Conservation (phyloP, 208 protist species). For the Crithidia brevicula region DNA sequence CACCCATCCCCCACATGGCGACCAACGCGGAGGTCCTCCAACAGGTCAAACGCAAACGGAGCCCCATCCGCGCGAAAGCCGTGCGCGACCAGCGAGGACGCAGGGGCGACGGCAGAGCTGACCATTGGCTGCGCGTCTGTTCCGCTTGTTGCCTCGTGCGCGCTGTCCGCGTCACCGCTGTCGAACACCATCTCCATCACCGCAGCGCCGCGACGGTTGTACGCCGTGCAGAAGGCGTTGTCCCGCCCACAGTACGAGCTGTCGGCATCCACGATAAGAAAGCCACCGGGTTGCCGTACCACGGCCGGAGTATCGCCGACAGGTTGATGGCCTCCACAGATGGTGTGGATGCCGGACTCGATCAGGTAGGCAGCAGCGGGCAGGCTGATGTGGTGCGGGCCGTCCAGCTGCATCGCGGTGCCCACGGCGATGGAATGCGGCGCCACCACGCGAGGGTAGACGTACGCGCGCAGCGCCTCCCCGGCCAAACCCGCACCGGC, state of each 20-base stretch:
- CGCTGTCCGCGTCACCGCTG: constrained; percentile 19
- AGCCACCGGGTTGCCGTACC: constrained; percentile 70
- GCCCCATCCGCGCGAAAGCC: constrained; percentile 51
- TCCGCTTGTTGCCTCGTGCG: not conserved
- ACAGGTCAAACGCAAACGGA: constrained; percentile 50
- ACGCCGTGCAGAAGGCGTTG: constrained; percentile 28
- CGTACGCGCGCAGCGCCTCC: constrained; percentile 65
- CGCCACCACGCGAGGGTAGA: constrained; percentile 47
- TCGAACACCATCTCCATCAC: constrained; percentile 72
- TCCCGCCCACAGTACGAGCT: constrained; percentile 82
- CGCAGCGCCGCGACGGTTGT: constrained; percentile 56
- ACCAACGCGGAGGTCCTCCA: constrained; percentile 41
- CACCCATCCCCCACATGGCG: constrained; percentile 61
- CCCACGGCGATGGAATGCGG: constrained; percentile 73
- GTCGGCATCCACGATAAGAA: constrained; percentile 73
- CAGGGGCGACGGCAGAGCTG: no score
- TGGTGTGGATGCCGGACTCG: constrained; percentile 58
- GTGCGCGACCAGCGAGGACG: constrained; percentile 33
- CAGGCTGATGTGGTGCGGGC: constrained; percentile 59
- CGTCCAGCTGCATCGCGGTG: constrained; percentile 46
- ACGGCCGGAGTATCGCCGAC: constrained; percentile 76
- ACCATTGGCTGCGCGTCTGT: no score
- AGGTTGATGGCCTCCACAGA: constrained; percentile 86
- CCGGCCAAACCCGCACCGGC: constrained; percentile 25
- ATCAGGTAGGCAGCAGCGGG: constrained; percentile 69